phyloP scores from a whole-genome alignment of 225 moss, liverwort and hornwort species.

The Neckera pumila region DNA sequence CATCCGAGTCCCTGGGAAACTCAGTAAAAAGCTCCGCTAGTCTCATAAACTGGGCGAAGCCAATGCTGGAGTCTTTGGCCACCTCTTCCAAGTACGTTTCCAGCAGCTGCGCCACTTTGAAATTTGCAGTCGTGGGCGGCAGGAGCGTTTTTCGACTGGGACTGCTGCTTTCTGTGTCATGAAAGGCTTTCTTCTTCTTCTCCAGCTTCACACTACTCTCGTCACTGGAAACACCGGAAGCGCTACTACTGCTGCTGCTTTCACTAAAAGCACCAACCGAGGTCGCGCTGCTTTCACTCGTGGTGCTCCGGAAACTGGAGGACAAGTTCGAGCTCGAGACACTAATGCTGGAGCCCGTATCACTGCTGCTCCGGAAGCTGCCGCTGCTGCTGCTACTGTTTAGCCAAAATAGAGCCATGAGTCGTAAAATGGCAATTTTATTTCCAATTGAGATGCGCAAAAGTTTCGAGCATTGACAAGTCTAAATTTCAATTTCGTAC shows the following conservation, averaged over 20 bases:
- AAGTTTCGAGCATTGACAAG: background rate
- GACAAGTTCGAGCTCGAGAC: constrained; percentile 11
- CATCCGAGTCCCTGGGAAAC: constrained; percentile 73
- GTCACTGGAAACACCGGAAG: constrained; percentile 5
- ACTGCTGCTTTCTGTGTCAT: background rate
- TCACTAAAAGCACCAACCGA: constrained; percentile 1
- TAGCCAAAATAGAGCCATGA: background rate
- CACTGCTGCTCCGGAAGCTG: constrained; percentile 12
- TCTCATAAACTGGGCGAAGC: constrained; percentile 41
- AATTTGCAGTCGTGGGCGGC: constrained; percentile 9
- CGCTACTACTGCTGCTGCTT: background rate
- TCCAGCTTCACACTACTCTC: constrained; percentile 39
- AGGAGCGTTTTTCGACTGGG: background rate
- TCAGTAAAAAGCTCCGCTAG: constrained; percentile 63
- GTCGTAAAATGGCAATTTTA: background rate
- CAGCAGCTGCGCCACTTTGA: constrained; percentile 80
- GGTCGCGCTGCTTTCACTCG: background rate
- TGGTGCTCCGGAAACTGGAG: constrained; percentile 16
- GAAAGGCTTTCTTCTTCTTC: constrained; percentile 1
- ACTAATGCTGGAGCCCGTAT: constrained; percentile 11
- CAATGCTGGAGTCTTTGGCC: constrained; percentile 62
- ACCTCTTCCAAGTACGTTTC: constrained; percentile 80
- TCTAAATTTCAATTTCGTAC: background rate
- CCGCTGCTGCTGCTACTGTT: background rate
- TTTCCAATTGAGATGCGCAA: background rate